phyloP scores from a whole-genome alignment of 805 yeast species.

The Saccharomyces kudriavzevii region DNA sequence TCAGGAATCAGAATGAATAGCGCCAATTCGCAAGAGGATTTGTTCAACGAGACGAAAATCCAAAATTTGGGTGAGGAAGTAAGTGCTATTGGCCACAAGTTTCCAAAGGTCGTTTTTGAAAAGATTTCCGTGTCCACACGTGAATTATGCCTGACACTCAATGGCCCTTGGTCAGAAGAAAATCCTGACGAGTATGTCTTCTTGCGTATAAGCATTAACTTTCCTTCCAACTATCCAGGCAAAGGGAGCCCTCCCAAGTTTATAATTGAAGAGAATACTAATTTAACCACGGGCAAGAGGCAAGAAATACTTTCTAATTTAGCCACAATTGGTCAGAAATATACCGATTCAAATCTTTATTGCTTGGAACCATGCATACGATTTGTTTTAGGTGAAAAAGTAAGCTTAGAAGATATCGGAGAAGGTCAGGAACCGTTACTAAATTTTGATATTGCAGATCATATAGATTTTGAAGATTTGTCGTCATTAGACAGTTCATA shows the following conservation, averaged over 20 bases:
- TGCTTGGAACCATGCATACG: slow-evolving; percentile 78
- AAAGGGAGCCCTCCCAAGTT: slow-evolving; percentile 44
- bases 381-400: slow-evolving; percentile 71
- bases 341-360: slow-evolving; percentile 49
- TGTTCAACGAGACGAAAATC: slow-evolving; percentile 33
- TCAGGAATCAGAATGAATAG: slow-evolving; percentile 71
- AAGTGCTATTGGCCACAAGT: slow-evolving; percentile 76
- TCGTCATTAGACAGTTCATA: slow-evolving; percentile 29
- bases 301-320: slow-evolving; percentile 45
- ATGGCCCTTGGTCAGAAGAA: slow-evolving; percentile 62
- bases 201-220: slow-evolving; percentile 57
- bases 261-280: slow-evolving; percentile 72
- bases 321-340: slow-evolving; percentile 46
- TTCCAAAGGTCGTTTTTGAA: slow-evolving; percentile 81
- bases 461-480: slow-evolving; percentile 29
- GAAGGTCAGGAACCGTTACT: slow-evolving; percentile 33
- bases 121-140: slow-evolving; percentile 85
- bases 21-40: slow-evolving; percentile 31
- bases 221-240: slow-evolving; percentile 69
- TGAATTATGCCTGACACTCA: slow-evolving; percentile 60
- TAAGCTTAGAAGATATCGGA: slow-evolving; percentile 36
- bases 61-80: slow-evolving; percentile 88
- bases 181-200: slow-evolving; percentile 43
- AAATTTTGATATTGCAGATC: slow-evolving; percentile 26
- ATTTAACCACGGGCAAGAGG: slow-evolving; percentile 42